These are phyloP conservation scores for Cicer judaicum DNA, from an alignment of 306 rosid species.

Conservation along the genomic window DNA sequence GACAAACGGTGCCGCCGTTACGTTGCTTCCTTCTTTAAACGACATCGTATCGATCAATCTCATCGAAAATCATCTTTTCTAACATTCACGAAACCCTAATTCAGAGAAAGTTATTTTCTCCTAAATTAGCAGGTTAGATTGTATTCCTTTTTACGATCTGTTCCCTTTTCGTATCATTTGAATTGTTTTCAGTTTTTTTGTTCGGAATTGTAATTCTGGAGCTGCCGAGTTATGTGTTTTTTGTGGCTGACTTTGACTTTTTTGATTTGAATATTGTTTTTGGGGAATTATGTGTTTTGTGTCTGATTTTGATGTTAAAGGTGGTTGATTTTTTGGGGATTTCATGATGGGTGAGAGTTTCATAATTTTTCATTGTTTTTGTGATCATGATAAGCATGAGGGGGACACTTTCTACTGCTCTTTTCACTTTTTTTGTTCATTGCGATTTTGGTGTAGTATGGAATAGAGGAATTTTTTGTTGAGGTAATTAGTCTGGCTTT, in stretches of 20 bases:
- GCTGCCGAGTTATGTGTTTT: constrained; percentile 9
- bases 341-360: constrained; percentile 21
- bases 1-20: constrained; percentile 42
- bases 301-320: constrained; percentile 1
- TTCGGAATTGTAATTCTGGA: constrained; percentile 32
- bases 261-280: constrained; percentile 6
- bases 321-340: constrained; percentile 17
- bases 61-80: constrained; percentile 13
- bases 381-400: constrained; percentile 15
- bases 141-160: constrained; percentile 31
- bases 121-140: constrained; percentile 28
- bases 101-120: constrained; percentile 1
- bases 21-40: constrained; percentile 9
- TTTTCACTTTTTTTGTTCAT: constrained; percentile 19
- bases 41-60: constrained; percentile 31
- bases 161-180: constrained; percentile 6
- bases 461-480: constrained; percentile 12
- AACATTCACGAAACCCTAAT: constrained; percentile 32
- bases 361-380: background rate
- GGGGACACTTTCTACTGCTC: background rate
- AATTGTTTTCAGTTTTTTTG: background rate
- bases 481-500: constrained; percentile 19
- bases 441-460: constrained; percentile 17
- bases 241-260: background rate
- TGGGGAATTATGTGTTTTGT: constrained; percentile 18